Conservation (phyloP, 176 grass and related monocot species). For the Coix lacrymajobi region DNA sequence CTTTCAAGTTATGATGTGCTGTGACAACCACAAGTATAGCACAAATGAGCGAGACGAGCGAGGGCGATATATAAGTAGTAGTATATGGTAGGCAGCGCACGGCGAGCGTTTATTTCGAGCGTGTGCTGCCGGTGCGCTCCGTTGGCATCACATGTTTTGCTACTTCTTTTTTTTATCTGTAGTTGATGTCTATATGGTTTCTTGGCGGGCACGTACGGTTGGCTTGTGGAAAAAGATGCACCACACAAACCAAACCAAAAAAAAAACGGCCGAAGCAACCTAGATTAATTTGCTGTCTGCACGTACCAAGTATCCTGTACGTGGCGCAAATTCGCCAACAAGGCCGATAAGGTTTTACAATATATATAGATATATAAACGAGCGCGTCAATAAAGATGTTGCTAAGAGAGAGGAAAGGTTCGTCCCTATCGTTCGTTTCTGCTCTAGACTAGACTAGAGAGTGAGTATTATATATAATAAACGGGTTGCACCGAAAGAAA, state of each 20-base stretch:
- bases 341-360: neutral
- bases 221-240: conserved; percentile 8
- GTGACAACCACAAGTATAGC: neutral
- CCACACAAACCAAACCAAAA: neutral
- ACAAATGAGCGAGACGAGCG: no score
- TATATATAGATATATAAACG: no score
- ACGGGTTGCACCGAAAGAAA: neutral
- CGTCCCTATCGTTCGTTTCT: neutral
- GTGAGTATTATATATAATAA: neutral
- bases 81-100: neutral
- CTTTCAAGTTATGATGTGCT: neutral
- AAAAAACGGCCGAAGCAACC: neutral
- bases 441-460: neutral
- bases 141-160: conserved; percentile 13
- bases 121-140: neutral
- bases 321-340: neutral
- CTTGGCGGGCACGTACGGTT: neutral
- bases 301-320: neutral
- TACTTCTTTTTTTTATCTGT: neutral
- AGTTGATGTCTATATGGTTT: neutral
- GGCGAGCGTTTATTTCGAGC: no score
- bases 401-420: no score
- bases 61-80: neutral
- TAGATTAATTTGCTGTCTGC: neutral
- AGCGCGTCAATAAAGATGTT: no score